These are phyloP conservation scores for Pseudotsuga menziesii DNA, from an alignment of 75 land plant genomes.

Conservation along the genomic window DNA sequence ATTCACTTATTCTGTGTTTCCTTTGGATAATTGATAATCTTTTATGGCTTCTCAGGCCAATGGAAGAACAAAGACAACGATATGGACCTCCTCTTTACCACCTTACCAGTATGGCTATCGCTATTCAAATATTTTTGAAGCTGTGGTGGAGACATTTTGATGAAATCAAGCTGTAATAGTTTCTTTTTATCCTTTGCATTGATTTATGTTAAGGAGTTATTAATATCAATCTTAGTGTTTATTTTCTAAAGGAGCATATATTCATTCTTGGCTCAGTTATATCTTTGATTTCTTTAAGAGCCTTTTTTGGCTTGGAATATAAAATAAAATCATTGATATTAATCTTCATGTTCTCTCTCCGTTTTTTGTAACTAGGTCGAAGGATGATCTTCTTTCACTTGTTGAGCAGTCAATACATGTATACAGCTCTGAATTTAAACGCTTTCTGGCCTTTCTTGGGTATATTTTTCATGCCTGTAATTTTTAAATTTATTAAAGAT, in stretches of 20 bases:
- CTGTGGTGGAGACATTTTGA: slow-evolving; percentile 68
- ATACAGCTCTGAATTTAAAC: slow-evolving; percentile 73
- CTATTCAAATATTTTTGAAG: slow-evolving; percentile 58
- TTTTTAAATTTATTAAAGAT: not conserved
- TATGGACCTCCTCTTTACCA: slow-evolving; percentile 94
- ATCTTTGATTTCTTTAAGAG: not conserved
- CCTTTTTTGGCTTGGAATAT: not conserved
- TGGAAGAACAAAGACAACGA: slow-evolving; percentile 96
- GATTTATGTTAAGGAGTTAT: not conserved
- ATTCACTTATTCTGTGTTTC: not conserved
- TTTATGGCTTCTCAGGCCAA: slow-evolving; percentile 61
- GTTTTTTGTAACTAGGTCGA: slow-evolving; percentile 40
- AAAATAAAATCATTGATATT: not conserved
- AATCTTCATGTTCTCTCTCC: slow-evolving; percentile 1
- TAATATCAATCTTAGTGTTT: not conserved
- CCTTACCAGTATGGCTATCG: slow-evolving; percentile 60
- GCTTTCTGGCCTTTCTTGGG: slow-evolving; percentile 74
- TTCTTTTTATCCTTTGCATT: slow-evolving; percentile 4
- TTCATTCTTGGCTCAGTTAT: not conserved
- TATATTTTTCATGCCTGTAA: slow-evolving; percentile 16
- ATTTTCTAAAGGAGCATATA: not conserved
- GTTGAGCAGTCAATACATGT: slow-evolving; percentile 57
- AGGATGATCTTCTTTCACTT: slow-evolving; percentile 30
- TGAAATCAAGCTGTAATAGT: slow-evolving; percentile 49
- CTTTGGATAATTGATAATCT: not conserved